Evolutionary conservation across 176 grass and related monocot genomes (phyloP), one percentile per base, ranked within the genome.

Genomic region (Aegilops umbellulata): DNA sequence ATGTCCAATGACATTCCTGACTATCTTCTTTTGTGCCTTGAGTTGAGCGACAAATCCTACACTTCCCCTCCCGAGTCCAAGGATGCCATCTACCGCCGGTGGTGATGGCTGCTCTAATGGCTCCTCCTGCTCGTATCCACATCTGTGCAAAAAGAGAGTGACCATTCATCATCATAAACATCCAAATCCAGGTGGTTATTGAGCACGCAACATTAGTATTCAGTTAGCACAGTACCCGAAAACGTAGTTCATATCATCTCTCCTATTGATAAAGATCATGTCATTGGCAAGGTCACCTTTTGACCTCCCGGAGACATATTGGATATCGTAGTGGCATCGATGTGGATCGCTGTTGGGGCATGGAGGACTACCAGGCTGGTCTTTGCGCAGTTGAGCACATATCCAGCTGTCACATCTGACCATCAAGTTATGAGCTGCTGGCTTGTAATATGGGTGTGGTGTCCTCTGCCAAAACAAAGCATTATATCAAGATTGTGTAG

Each of bases 1-100:
- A 72, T 98, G 95, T 22, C 93, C 95, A 62, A 98, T 22, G 22
- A 95, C 91, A 75, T 95, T 98, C 78, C 88, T 94, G 81, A 81
- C 89, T 81, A 94, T 7, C 49, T 53, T 82, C 70, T 93, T 90
- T 70, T 92, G 91, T 64, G 89, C 84, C 69, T 92, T 98, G 32
- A 98, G 79, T 82, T 98, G 93, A 23, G 91, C 95, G 29, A 95
- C 39, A 15, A 98, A 69, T 76, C 93, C 82, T 38, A 90, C 29
- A 11, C 86, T 92, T 27, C 95, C 93, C 10, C 73, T 90, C 61
- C 95, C 95, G 5, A 98, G 91, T 27, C 91, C 95, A 53, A 98
- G 91, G 53, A 98, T 24, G 77, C 95, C 95, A 0, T 98, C 95
- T 19, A 90, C 94, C 5, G 19, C 6, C 5, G 81, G 85, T 29